Conservation (phyloP, 2,329 filamentous ascomycete species). For the Alternaria ethzedia region DNA sequence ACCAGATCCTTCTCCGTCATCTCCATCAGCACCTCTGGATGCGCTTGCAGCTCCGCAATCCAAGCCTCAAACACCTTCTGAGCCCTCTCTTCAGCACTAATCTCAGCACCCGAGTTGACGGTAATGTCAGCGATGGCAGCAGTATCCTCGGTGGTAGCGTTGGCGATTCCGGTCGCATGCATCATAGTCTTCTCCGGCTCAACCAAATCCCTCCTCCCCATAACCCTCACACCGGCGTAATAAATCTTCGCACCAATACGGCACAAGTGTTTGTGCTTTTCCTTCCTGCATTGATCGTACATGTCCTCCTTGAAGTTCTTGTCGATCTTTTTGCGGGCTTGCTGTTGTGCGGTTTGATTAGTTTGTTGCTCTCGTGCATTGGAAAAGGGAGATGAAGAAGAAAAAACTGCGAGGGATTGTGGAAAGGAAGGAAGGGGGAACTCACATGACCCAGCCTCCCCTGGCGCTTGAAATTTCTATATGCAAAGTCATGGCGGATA, state of each 20-base stretch:
- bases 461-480: background rate
- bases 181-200: background rate
- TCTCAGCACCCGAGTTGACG: background rate
- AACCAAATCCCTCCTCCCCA: background rate
- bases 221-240: background rate
- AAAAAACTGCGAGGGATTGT: background rate
- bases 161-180: background rate
- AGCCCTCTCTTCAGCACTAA: background rate
- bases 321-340: background rate
- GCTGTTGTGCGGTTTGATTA: background rate
- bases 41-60: background rate
- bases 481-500: background rate
- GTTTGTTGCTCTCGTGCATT: background rate
- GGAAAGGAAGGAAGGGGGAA: fast-evolving
- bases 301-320: background rate
- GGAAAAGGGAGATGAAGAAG: no score
- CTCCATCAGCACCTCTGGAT: background rate
- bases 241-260: background rate
- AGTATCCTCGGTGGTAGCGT: background rate
- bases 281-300: background rate
- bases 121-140: background rate
- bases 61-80: background rate
- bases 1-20: background rate
- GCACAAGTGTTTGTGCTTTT: background rate
- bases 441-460: background rate